phyloP scores from a whole-genome alignment of 164 flowering plant genomes.

The Vitis riparia region DNA sequence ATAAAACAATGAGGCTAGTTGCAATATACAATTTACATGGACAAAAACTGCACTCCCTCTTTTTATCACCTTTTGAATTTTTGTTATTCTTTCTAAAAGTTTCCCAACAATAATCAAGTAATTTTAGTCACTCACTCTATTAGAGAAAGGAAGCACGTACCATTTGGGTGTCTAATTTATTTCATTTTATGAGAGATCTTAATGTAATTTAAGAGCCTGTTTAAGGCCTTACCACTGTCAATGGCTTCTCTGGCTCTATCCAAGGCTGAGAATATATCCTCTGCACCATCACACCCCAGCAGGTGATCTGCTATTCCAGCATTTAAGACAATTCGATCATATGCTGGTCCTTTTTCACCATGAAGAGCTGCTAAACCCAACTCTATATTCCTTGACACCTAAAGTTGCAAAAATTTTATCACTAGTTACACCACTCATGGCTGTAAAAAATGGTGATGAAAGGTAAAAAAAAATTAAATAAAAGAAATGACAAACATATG shows the following conservation, averaged over 20 bases:
- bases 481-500: no score
- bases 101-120: no score
- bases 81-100: no score
- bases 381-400: conserved; percentile 88
- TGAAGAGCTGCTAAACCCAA: conserved; percentile 85
- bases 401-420: conserved; percentile 1
- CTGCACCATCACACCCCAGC: conserved; percentile 88
- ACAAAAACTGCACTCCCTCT: no score
- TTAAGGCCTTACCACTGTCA: conserved; percentile 87
- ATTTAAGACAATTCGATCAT: conserved; percentile 89
- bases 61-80: no score
- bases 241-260: conserved; percentile 96
- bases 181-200: conserved; percentile 59
- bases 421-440: no score
- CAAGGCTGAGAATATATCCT: conserved; percentile 66
- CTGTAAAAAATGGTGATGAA: neutral
- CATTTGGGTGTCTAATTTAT: conserved; percentile 11
- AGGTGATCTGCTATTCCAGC: conserved; percentile 98
- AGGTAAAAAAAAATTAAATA: neutral
- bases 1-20: no score
- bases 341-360: conserved; percentile 92
- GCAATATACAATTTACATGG: no score
- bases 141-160: neutral
- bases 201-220: conserved; percentile 73
- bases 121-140: no score